These are phyloP conservation scores for Tolypocladium paradoxum DNA, from an alignment of 2,329 filamentous ascomycete genomes.

Conservation along the genomic window DNA sequence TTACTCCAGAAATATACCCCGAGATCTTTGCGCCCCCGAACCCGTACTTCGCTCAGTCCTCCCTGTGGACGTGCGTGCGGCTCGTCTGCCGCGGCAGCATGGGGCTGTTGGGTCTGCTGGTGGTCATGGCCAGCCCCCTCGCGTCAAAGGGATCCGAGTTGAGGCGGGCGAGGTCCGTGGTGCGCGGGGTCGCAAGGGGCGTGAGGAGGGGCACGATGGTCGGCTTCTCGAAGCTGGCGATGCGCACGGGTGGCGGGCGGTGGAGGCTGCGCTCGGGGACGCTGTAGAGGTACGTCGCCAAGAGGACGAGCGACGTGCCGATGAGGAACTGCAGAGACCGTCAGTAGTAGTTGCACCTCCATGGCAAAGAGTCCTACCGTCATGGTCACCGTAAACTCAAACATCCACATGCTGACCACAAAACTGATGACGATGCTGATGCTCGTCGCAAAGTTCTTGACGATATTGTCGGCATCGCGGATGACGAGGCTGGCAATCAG, in stretches of 20 bases:
- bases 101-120: constrained; percentile 37
- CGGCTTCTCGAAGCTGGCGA: constrained; percentile 70
- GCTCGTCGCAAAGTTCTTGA: constrained; percentile 87
- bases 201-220: constrained; percentile 41
- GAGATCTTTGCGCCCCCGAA: neutral
- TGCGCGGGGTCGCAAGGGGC: constrained; percentile 19
- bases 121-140: constrained; percentile 27
- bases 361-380: constrained; percentile 46
- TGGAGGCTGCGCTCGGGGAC: constrained; percentile 44
- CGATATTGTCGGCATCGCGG: constrained; percentile 53
- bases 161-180: constrained; percentile 20
- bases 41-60: constrained; percentile 17
- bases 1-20: neutral
- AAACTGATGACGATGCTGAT: constrained; percentile 86
- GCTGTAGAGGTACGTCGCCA: constrained; percentile 78
- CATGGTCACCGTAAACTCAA: constrained; percentile 63
- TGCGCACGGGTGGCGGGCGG: constrained; percentile 54
- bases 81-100: constrained; percentile 29
- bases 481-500: constrained; percentile 50
- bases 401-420: constrained; percentile 74
- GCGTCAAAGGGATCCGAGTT: constrained; percentile 30
- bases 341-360: neutral
- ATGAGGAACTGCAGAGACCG: constrained; percentile 55
- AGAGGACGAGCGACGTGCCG: constrained; percentile 68
- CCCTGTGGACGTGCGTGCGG: constrained; percentile 24